These are phyloP conservation scores for Globisporangium orthogonon DNA, from an alignment of 352 stramenopile genomes.

Conservation along the genomic window DNA sequence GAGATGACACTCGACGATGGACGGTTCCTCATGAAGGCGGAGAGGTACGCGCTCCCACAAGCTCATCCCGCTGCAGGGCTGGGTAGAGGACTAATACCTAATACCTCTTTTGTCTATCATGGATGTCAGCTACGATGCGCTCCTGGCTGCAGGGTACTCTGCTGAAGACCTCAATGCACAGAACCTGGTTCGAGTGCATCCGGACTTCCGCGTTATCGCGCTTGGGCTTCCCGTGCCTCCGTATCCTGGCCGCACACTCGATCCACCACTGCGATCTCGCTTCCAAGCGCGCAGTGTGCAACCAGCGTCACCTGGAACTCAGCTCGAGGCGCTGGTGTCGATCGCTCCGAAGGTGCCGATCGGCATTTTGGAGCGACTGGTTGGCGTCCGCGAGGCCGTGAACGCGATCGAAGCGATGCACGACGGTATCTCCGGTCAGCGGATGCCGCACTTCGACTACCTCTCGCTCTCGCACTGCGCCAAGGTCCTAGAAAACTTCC, in stretches of 20 bases:
- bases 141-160: conserved; percentile 51
- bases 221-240: conserved; percentile 83
- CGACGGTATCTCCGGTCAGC: conserved; percentile 22
- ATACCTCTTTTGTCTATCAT: neutral
- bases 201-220: conserved; percentile 92
- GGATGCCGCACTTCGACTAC: conserved; percentile 72
- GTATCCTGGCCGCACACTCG: conserved; percentile 79
- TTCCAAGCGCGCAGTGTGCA: conserved; percentile 78
- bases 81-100: neutral
- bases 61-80: neutral
- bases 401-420: conserved; percentile 65
- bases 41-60: conserved; percentile 28
- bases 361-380: conserved; percentile 50
- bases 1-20: conserved; percentile 95
- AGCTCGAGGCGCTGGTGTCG: conserved; percentile 46
- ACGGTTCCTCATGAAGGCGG: conserved; percentile 87
- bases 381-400: conserved; percentile 61
- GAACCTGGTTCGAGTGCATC: conserved; percentile 83
- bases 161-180: conserved; percentile 35
- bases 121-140: conserved; percentile 44
- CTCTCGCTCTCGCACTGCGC: conserved; percentile 56
- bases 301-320: conserved; percentile 52
- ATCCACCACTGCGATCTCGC: conserved; percentile 81
- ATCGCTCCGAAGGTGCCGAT: conserved; percentile 44
- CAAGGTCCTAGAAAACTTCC: conserved; percentile 45